Evolutionary conservation across 2,329 filamentous ascomycete species (phyloP).

Genomic region (Massarina eburnea): DNA sequence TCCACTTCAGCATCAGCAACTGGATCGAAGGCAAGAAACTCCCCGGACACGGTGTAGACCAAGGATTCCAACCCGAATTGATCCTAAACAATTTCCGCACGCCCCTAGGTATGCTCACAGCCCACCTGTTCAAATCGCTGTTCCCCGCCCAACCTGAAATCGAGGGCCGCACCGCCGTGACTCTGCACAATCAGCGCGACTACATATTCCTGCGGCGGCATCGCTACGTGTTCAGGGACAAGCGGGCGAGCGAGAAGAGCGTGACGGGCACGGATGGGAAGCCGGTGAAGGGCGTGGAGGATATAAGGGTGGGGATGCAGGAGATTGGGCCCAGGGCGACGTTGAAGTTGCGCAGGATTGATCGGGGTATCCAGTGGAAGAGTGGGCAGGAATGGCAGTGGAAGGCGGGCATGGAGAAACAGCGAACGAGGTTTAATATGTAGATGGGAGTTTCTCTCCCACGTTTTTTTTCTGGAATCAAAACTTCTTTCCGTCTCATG

Average conservation of each 20-base stretch:
- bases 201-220: conserved; percentile 93
- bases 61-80: conserved; percentile 86
- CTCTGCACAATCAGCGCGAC: conserved; percentile 91
- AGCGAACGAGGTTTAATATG: conserved; percentile 89
- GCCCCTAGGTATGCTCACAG: conserved; percentile 83
- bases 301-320: conserved; percentile 82
- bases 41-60: conserved; percentile 83
- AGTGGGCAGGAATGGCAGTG: conserved; percentile 92
- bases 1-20: conserved; percentile 88
- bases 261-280: conserved; percentile 81
- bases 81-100: conserved; percentile 95
- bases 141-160: conserved; percentile 84
- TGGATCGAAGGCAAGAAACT: conserved; percentile 88
- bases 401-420: conserved; percentile 94
- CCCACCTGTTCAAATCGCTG: conserved; percentile 75
- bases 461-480: no score
- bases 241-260: conserved; percentile 81
- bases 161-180: conserved; percentile 84
- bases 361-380: conserved; percentile 79
- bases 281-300: conserved; percentile 80
- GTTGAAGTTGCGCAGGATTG: conserved; percentile 84
- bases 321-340: conserved; percentile 77
- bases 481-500: no score
- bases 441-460: no score
- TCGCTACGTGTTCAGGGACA: conserved; percentile 90